Evolutionary conservation across 495 filamentous ascomycete genomes (phyloP).

Genomic region (Aspergillus coremiiformis): DNA sequence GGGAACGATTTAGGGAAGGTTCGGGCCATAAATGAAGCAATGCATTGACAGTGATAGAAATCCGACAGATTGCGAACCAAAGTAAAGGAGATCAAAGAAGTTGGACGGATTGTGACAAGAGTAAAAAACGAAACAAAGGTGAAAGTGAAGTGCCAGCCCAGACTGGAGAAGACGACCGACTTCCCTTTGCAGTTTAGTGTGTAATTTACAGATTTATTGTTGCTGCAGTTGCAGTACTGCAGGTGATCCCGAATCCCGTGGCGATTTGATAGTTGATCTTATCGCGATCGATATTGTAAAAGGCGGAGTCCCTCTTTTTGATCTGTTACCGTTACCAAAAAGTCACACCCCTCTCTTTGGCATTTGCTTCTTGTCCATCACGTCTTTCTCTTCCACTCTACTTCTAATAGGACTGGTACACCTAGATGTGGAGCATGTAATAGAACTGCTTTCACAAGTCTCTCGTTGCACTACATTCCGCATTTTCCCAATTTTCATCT

Average conservation of each 20-base stretch:
- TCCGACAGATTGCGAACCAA: no score
- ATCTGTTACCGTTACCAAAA: not conserved
- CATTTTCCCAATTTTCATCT: not conserved
- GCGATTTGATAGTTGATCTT: not conserved
- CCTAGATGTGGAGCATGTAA: not conserved
- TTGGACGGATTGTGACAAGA: no score
- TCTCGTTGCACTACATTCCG: not conserved
- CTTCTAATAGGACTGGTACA: not conserved
- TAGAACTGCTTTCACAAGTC: not conserved
- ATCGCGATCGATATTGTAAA: not conserved
- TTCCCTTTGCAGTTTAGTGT: not conserved
- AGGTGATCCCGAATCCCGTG: not conserved
- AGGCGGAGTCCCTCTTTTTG: not conserved
- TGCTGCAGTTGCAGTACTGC: no score
- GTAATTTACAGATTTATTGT: no score
- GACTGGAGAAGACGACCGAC: no score
- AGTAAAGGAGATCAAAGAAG: no score
- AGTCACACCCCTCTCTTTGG: not conserved
- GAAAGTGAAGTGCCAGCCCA: no score
- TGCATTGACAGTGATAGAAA: no score
- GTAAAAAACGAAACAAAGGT: no score
- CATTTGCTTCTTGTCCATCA: slow-evolving; percentile 11
- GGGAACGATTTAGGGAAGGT: no score
- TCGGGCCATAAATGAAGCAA: no score
- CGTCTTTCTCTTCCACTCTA: not conserved